Evolutionary conservation across 2,329 filamentous ascomycete genomes (phyloP), one percentile per base, ranked within the genome.

Genomic region (Elsinoe australis): DNA sequence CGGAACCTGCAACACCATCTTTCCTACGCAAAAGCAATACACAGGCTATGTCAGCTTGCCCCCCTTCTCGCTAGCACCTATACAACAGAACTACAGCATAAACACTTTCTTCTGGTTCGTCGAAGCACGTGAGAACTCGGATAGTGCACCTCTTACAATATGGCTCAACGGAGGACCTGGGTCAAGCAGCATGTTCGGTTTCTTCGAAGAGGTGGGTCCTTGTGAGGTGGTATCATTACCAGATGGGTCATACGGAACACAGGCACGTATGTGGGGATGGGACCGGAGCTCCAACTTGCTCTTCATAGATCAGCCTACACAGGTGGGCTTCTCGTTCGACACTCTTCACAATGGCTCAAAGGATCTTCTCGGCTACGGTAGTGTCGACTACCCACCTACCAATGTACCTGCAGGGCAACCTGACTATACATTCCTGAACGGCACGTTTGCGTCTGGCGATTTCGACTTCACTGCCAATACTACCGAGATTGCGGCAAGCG

Each of bases 81-180:
- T 69, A 50, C 67, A 71, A 53, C 75, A 78, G 54, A 68, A 61
- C 3, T 64, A 70, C 2, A 62, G 74, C 32, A 65, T 75, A 50
- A 74, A 77, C 56, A 71, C 75, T 36, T 74, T 79, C 60, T 79
- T 71, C 68, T 75, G 70, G 69, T 71, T 78, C 60, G 79, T 78
- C 52, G 74, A 78, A 56, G 67, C 74, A 9, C 67, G 75, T 24
- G 57, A 61, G 35, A 67, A 68, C 28, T 67, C 72, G 0, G 59
- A 76, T 53, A 59, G 67, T 53, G 64, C 70, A 70, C 71, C 73
- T 4, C 61, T 81, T 41, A 75, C 78, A 3, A 74, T 83, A 58
- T 84, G 78, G 77, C 69, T 84, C 53, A 83, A 82, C 61, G 81
- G 81, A 44, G 80, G 81, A 1, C 80, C 81, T 1, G 81, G 81